Evolutionary conservation across 2,329 filamentous ascomycete genomes (phyloP).

Genomic region (Penicillium sp.): DNA sequence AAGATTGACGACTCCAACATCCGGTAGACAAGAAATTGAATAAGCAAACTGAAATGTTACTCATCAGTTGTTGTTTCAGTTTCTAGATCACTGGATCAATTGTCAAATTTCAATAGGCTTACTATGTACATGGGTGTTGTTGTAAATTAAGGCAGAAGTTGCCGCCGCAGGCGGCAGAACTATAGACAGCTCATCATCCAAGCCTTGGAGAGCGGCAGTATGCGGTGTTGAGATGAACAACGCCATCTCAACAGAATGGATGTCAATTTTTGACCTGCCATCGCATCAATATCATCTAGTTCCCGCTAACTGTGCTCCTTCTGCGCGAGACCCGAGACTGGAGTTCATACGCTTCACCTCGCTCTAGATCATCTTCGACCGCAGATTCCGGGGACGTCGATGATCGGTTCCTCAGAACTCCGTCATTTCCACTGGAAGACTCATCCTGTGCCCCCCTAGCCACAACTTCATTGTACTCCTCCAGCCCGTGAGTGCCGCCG

Average conservation of each 20-base stretch:
- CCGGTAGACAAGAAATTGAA: too few relatives aligned
- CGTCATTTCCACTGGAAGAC: conserved; percentile 15
- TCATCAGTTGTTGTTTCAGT: too few relatives aligned
- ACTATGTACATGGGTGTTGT: background rate
- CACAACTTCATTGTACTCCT: conserved; percentile 20
- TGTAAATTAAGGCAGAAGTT: too few relatives aligned
- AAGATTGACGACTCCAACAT: background rate
- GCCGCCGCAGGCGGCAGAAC: too few relatives aligned
- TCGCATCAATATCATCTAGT: conserved; percentile 5
- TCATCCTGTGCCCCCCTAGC: conserved; percentile 4
- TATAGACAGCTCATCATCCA: too few relatives aligned
- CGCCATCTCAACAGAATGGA: too few relatives aligned
- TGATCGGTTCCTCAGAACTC: conserved; percentile 18
- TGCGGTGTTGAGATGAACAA: too few relatives aligned
- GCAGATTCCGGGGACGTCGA: conserved; percentile 28
- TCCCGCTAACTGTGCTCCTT: conserved; percentile 29
- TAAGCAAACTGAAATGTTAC: background rate
- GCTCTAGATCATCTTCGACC: conserved; percentile 41
- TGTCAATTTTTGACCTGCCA: background rate
- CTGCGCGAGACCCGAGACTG: conserved; percentile 27
- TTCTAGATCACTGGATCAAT: too few relatives aligned
- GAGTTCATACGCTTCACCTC: conserved; percentile 42
- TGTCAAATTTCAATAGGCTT: too few relatives aligned
- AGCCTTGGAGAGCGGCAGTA: too few relatives aligned
- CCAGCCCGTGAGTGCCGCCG: conserved; percentile 57